Percentiles rank a stretch among this genome's conserved stretches.
Conservation (phyloP, 139 green algal genomes). For the Picochlorum sp. region DNA sequence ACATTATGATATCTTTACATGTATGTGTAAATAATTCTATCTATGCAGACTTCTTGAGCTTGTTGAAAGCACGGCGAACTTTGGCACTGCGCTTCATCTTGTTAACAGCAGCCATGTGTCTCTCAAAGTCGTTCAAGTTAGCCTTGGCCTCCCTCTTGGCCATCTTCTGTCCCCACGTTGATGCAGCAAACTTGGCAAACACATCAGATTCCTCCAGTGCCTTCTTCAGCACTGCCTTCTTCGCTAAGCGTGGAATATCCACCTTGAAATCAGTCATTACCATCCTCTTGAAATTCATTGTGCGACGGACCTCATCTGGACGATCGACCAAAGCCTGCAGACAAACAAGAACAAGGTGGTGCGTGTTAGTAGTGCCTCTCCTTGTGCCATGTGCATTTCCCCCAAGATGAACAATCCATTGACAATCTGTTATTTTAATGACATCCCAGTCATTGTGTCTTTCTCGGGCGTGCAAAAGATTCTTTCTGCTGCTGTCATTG, state of each 20-base stretch:
- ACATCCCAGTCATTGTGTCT: background rate
- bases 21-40: conserved; percentile 5
- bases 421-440: too few species aligned
- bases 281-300: conserved; percentile 90
- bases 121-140: conserved; percentile 83
- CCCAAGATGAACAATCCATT: too few species aligned
- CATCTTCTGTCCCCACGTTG: conserved; percentile 53
- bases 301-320: conserved; percentile 55
- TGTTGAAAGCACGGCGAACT: conserved; percentile 45
- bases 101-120: conserved; percentile 71
- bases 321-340: conserved; percentile 85
- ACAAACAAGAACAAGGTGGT: background rate
- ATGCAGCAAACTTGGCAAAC: conserved; percentile 75
- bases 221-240: conserved; percentile 79
- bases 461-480: background rate
- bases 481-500: conserved; percentile 1
- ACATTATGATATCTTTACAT: conserved; percentile 1
- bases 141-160: conserved; percentile 46
- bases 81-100: conserved; percentile 54
- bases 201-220: conserved; percentile 70
- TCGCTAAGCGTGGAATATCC: conserved; percentile 77
- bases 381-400: too few species aligned
- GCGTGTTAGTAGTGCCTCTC: too few species aligned
- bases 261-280: conserved; percentile 88
- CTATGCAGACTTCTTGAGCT: conserved; percentile 64